phyloP scores from a whole-genome alignment of 1,139 yeast genomes.

The Pichia sp. region DNA sequence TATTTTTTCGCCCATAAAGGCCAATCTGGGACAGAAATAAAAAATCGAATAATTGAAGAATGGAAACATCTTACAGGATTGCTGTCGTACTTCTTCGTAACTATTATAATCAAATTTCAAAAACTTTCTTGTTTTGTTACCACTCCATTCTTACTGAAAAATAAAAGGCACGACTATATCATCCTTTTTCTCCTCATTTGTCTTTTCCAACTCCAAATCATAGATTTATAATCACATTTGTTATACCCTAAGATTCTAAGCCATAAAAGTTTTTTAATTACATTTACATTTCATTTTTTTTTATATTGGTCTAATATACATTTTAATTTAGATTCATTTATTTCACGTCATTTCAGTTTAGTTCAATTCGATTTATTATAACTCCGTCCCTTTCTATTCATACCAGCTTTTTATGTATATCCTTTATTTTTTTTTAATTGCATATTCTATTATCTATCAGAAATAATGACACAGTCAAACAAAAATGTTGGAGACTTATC shows the following conservation, averaged over 20 bases:
- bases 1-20: background rate
- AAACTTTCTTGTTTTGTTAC: too few species aligned
- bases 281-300: background rate
- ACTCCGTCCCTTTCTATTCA: background rate
- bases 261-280: background rate
- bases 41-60: background rate
- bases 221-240: background rate
- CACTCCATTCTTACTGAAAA: background rate
- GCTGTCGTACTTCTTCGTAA: background rate
- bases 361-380: background rate
- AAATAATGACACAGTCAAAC: background rate
- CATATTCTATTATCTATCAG: background rate
- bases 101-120: too few species aligned
- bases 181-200: background rate
- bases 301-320: background rate
- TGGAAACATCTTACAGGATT: background rate
- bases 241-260: background rate
- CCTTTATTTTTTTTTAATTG: background rate
- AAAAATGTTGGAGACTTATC: constrained; percentile 8
- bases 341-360: background rate
- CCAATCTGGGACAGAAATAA: background rate
- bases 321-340: background rate
- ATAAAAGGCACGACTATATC: background rate
- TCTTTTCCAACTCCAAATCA: background rate
- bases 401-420: background rate